Base-by-base conservation (phyloP, 1,139 yeast species). In the Saccharomycopsis crataegensis region DNA sequence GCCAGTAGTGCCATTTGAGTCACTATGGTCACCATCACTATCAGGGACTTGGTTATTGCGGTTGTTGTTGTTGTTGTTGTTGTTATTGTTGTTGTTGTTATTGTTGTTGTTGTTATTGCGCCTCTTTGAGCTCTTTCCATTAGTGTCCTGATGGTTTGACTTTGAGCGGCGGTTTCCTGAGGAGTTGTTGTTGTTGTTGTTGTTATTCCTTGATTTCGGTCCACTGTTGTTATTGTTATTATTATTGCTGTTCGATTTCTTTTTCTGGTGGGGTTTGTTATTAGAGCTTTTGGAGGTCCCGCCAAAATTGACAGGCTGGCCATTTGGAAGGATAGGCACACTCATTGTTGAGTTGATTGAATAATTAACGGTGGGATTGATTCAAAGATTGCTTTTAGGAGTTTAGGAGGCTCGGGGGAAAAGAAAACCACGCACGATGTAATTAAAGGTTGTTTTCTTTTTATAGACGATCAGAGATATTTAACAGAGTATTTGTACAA, bases 271-370 rank as follows among this genome's bases (percentile, higher is more conserved):
- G 11, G 49, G 41, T n/a, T 46, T 48, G n/a, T 45, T 33, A 28
- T 40, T 48, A 12, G 36, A 40, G 46, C 16, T 46, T 17, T 42
- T 52, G 16, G 37, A 49, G 43, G 46, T 22, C 43, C 12, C 34
- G 34, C 58, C 58, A 50, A 55, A 55, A 32, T 50, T 53, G 33
- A 55, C 56, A 31, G 58, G 58, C 28, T 53, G 54, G 42, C 58
- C 58, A 44, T 53, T 55, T 7, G 58, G 58, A 16, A 55, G 43
- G 14, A 44, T 46, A 37, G 53, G 57, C 41, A 43, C n/a, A 41
- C 50, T 47, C 54, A 51, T 51, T 16, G 14, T 16, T 36, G 22
- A 3, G 12, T 8, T 37, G 34, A 4, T 22, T 22, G 4, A 3
- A 37, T 34, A 46, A 33, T 37, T 2, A 28, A 7, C 14, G 32